Percentiles rank a stretch among this genome's conserved stretches.
Conservation (phyloP, 2,329 filamentous ascomycete genomes). For the Grosmannia huntii region DNA sequence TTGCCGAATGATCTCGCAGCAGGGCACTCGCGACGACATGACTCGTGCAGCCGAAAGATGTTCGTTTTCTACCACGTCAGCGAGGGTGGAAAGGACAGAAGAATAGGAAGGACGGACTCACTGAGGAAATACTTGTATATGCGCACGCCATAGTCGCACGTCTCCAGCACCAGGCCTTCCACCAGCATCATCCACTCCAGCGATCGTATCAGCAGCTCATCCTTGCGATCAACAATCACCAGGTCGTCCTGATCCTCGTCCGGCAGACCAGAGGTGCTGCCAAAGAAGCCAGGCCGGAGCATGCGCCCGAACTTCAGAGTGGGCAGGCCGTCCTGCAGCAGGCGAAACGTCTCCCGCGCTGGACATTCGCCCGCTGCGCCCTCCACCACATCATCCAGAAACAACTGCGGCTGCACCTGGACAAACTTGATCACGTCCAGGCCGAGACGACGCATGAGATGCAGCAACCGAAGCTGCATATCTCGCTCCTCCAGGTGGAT, state of each 20-base stretch:
- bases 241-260: conserved; percentile 16
- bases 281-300: conserved; percentile 61
- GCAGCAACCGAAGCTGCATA: conserved; percentile 56
- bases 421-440: conserved; percentile 65
- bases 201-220: conserved; percentile 61
- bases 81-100: conserved; percentile 4
- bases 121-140: conserved; percentile 77
- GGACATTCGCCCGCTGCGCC: conserved; percentile 20
- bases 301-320: conserved; percentile 46
- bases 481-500: conserved; percentile 55
- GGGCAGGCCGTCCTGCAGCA: conserved; percentile 35
- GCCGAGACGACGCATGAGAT: conserved; percentile 60
- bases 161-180: conserved; percentile 30
- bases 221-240: conserved; percentile 40
- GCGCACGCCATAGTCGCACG: conserved; percentile 39
- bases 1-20: conserved; percentile 32
- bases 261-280: conserved; percentile 44
- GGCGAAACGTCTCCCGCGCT: conserved; percentile 33
- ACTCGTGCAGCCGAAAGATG: conserved; percentile 42
- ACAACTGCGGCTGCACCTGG: conserved; percentile 47
- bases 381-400: conserved; percentile 34
- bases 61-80: conserved; percentile 26
- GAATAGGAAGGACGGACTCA: conserved; percentile 35
- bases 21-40: conserved; percentile 37
- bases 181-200: conserved; percentile 77